These are phyloP conservation scores for Conringia planisiliqua DNA, from an alignment of 345 rosid species.

Conservation along the genomic window DNA sequence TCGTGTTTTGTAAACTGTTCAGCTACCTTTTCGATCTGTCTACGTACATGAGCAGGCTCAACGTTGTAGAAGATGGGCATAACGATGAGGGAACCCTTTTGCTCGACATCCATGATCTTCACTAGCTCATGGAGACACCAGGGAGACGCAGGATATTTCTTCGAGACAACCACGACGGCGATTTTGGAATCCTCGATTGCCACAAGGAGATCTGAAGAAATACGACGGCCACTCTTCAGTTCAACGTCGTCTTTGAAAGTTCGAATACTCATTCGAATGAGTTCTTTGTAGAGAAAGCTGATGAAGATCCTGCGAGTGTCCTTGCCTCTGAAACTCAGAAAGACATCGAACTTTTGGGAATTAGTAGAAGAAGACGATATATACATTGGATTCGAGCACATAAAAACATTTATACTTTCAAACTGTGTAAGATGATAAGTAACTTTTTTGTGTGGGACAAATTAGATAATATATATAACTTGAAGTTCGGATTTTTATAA, in stretches of 20 bases:
- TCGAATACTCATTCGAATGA: not conserved
- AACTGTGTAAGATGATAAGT: not conserved
- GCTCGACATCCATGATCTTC: slow-evolving; percentile 8
- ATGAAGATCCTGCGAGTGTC: not conserved
- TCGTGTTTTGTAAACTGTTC: slow-evolving; percentile 13
- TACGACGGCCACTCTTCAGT: slow-evolving; percentile 3
- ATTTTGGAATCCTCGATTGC: slow-evolving; percentile 19
- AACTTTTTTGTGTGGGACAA: not conserved
- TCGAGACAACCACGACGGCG: slow-evolving; percentile 10
- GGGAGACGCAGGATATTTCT: slow-evolving; percentile 1
- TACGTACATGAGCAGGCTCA: slow-evolving; percentile 14
- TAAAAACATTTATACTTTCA: too few relatives aligned
- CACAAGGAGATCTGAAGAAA: not conserved
- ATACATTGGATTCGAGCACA: not conserved
- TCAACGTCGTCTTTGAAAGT: slow-evolving; percentile 5
- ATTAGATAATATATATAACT: not conserved
- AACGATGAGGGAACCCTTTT: not conserved
- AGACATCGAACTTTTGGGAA: not conserved
- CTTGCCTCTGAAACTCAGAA: slow-evolving; percentile 8
- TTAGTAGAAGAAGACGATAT: not conserved
- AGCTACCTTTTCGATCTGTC: slow-evolving; percentile 11
- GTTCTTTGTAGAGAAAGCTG: slow-evolving; percentile 3
- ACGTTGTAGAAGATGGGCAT: slow-evolving; percentile 27
- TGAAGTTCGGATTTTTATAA: not conserved
- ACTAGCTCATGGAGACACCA: slow-evolving; percentile 27